Conservation (phyloP, 441 rosid genomes). For the Breynia disticha region DNA sequence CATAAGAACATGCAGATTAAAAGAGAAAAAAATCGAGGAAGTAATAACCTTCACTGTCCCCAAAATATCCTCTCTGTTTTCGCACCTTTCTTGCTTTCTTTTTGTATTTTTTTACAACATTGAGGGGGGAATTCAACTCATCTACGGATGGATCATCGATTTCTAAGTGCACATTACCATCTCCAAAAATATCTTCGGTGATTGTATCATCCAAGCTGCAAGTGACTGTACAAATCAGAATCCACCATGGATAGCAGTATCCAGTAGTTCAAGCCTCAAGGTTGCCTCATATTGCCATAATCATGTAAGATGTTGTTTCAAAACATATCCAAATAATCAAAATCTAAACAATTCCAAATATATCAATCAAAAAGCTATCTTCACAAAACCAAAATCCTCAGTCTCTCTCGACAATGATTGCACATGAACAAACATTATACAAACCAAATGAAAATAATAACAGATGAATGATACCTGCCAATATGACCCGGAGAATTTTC, state of each 20-base stretch:
- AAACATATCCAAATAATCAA: background rate
- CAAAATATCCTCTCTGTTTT: constrained; percentile 23
- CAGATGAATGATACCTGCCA: constrained; percentile 26
- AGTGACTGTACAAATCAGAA: constrained; percentile 19
- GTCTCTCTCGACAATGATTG: too few species aligned
- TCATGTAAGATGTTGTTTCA: too few species aligned
- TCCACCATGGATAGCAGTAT: constrained; percentile 7
- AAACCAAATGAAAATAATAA: constrained; percentile 1
- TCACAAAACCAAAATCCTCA: too few species aligned
- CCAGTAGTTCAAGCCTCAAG: constrained; percentile 10
- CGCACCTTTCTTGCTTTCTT: constrained; percentile 44
- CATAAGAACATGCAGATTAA: background rate
- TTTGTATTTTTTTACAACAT: constrained; percentile 27
- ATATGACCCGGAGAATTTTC: constrained; percentile 18
- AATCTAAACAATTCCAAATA: background rate
- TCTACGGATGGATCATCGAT: constrained; percentile 19
- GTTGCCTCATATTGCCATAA: background rate
- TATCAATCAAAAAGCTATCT: background rate
- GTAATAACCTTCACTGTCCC: constrained; percentile 36
- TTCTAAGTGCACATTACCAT: constrained; percentile 18
- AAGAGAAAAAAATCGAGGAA: background rate
- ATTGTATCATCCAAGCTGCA: constrained; percentile 33
- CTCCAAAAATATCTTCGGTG: constrained; percentile 21
- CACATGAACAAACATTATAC: too few species aligned
- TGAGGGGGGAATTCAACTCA: constrained; percentile 19